These are phyloP conservation scores for Camellia japonica DNA, from an alignment of 148 eudicot genomes.

Conservation along the genomic window DNA sequence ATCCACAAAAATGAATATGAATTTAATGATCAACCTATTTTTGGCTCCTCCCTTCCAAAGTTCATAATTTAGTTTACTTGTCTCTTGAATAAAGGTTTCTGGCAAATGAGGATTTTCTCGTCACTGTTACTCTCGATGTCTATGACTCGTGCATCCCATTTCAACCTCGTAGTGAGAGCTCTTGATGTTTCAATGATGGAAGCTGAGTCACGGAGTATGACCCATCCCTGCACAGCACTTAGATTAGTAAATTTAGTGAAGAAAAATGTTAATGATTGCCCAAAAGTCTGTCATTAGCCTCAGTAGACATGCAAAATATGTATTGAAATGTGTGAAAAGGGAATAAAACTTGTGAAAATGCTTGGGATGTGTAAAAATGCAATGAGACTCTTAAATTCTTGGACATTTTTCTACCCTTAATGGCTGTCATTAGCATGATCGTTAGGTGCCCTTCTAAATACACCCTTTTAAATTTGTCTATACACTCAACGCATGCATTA, in stretches of 20 bases:
- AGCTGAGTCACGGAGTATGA: conserved; percentile 66
- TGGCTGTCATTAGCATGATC: too few species aligned
- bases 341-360: too few species aligned
- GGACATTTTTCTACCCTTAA: too few species aligned
- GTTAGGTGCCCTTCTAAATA: too few species aligned
- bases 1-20: conserved; percentile 25
- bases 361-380: too few species aligned
- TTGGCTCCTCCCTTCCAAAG: not conserved
- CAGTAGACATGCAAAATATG: too few species aligned
- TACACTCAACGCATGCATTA: too few species aligned
- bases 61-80: conserved; percentile 38
- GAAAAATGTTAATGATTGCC: too few species aligned
- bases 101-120: conserved; percentile 88
- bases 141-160: conserved; percentile 95
- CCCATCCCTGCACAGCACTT: conserved; percentile 75
- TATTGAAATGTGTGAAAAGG: too few species aligned
- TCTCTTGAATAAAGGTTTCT: conserved; percentile 82
- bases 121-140: conserved; percentile 77
- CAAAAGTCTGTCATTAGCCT: too few species aligned
- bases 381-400: too few species aligned
- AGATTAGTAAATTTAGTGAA: conserved; percentile 15
- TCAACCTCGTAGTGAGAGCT: conserved; percentile 61
- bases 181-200: conserved; percentile 71
- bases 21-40: conserved; percentile 24
- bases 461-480: too few species aligned